A percentile compares a stretch with the other conserved stretches of the same genome.
phyloP scores from a whole-genome alignment of 805 yeast genomes.

The Candida lessepsii region DNA sequence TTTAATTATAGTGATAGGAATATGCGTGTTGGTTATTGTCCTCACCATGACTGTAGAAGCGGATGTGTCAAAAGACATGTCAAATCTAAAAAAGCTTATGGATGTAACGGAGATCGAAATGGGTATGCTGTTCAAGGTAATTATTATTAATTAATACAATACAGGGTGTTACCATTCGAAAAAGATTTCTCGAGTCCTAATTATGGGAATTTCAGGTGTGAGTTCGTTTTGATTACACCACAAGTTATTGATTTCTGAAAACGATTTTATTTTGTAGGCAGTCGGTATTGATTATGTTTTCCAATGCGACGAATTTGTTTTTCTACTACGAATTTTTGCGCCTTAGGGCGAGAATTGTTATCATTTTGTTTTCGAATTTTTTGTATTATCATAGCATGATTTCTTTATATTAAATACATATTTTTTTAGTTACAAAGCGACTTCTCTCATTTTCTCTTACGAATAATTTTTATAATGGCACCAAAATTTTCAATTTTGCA shows the following conservation, averaged over 20 bases:
- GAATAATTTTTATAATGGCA: not conserved
- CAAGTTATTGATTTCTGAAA: not conserved
- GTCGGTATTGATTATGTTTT: constrained; percentile 1
- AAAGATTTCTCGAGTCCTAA: constrained; percentile 1
- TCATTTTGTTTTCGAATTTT: constrained; percentile 9
- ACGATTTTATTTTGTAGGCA: constrained; percentile 2
- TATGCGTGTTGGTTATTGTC: too few relatives aligned
- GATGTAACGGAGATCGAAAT: too few relatives aligned
- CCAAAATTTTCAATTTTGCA: constrained; percentile 8
- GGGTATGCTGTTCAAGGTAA: too few relatives aligned
- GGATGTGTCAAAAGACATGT: too few relatives aligned
- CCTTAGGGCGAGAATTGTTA: constrained; percentile 3
- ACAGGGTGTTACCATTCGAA: not conserved
- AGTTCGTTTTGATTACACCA: not conserved
- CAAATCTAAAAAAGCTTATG: too few relatives aligned
- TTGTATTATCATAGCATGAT: constrained; percentile 6
- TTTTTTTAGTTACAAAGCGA: constrained; percentile 1
- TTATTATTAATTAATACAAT: too few relatives aligned
- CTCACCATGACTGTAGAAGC: too few relatives aligned
- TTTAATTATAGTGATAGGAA: too few relatives aligned
- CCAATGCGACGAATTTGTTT: constrained; percentile 1
- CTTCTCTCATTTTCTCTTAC: constrained; percentile 1
- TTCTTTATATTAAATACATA: constrained; percentile 1
- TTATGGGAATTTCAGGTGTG: constrained; percentile 1
- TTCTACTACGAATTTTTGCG: constrained; percentile 1